phyloP scores from a whole-genome alignment of 2,329 filamentous ascomycete species.

The Fusarium decemcellulare region DNA sequence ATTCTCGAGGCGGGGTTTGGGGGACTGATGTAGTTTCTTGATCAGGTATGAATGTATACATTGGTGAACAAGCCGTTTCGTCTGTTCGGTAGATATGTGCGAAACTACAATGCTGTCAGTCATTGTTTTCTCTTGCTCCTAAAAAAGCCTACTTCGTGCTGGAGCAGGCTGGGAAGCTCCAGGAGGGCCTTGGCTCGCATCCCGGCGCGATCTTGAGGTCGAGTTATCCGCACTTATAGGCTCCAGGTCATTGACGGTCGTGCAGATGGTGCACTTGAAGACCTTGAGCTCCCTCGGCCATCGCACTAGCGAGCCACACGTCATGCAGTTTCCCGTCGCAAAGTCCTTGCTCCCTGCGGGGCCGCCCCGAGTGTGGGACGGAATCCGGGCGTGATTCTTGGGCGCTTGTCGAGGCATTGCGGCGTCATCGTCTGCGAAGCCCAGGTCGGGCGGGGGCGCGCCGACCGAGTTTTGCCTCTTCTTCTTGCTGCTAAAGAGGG shows the following conservation, averaged over 20 bases:
- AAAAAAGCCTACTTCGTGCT: conserved; percentile 34
- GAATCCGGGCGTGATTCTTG: conserved; percentile 45
- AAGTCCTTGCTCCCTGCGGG: conserved; percentile 67
- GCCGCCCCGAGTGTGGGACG: conserved; percentile 50
- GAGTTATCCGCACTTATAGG: conserved; percentile 40
- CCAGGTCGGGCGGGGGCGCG: conserved; percentile 52
- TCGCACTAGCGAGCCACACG: conserved; percentile 83
- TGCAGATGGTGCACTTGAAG: conserved; percentile 87
- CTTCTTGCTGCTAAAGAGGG: conserved; percentile 74
- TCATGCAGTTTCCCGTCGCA: conserved; percentile 83
- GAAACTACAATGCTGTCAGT: conserved; percentile 42
- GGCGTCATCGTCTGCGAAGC: conserved; percentile 48
- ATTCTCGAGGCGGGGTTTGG: conserved; percentile 30
- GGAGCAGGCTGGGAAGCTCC: conserved; percentile 19
- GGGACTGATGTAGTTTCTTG: conserved; percentile 41
- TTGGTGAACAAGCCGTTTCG: conserved; percentile 51
- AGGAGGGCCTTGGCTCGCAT: conserved; percentile 33
- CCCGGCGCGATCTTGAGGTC: conserved; percentile 41
- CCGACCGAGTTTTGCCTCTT: conserved; percentile 63
- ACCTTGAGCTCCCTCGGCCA: conserved; percentile 82
- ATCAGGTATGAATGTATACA: conserved; percentile 52
- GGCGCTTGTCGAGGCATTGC: conserved; percentile 44
- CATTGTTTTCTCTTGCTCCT: background rate
- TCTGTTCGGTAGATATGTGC: conserved; percentile 53
- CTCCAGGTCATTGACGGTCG: conserved; percentile 85